Evolutionary conservation across 1,284 basidiomycete species (phyloP).

Genomic region (Leccinum pseudoinsigne): DNA sequence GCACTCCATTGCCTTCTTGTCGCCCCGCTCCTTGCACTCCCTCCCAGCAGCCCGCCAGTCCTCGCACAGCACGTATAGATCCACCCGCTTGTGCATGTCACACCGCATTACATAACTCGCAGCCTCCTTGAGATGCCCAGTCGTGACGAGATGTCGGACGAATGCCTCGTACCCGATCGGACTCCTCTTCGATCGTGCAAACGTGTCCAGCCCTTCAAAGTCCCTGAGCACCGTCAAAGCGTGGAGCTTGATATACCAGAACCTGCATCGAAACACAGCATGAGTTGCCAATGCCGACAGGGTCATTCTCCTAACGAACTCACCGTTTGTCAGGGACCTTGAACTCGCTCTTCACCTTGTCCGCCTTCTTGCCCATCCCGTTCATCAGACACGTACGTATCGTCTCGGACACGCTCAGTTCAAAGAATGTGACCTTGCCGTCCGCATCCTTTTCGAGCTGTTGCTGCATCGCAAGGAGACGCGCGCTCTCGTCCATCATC

Average conservation of each 20-base stretch:
- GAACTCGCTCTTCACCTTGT: slow-evolving; percentile 84
- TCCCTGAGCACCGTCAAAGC: slow-evolving; percentile 77
- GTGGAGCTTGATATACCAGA: slow-evolving; percentile 90
- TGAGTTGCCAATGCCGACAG: slow-evolving; percentile 5
- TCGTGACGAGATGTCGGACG: slow-evolving; percentile 76
- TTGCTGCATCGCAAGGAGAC: slow-evolving; percentile 80
- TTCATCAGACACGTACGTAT: slow-evolving; percentile 75
- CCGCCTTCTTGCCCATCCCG: slow-evolving; percentile 82
- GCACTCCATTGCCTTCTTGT: slow-evolving; percentile 81
- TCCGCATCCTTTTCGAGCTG: slow-evolving; percentile 86
- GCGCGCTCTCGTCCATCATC: slow-evolving; percentile 89
- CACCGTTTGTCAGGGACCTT: slow-evolving; percentile 91
- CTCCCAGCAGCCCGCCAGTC: slow-evolving; percentile 88
- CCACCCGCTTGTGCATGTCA: slow-evolving; percentile 78
- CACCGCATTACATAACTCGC: slow-evolving; percentile 76
- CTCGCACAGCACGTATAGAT: slow-evolving; percentile 84
- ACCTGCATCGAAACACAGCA: slow-evolving; percentile 47
- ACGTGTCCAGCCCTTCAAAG: slow-evolving; percentile 82
- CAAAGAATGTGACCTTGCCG: slow-evolving; percentile 75
- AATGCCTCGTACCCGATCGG: slow-evolving; percentile 97
- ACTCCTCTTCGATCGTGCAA: slow-evolving; percentile 83
- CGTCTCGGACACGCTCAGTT: slow-evolving; percentile 82
- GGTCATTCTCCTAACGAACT: background rate
- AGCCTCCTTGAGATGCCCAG: slow-evolving; percentile 75
- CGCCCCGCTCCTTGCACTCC: slow-evolving; percentile 84